These are phyloP conservation scores for Colletotrichum chlorophyti DNA, from an alignment of 2,329 filamentous ascomycete genomes.

Conservation along the genomic window DNA sequence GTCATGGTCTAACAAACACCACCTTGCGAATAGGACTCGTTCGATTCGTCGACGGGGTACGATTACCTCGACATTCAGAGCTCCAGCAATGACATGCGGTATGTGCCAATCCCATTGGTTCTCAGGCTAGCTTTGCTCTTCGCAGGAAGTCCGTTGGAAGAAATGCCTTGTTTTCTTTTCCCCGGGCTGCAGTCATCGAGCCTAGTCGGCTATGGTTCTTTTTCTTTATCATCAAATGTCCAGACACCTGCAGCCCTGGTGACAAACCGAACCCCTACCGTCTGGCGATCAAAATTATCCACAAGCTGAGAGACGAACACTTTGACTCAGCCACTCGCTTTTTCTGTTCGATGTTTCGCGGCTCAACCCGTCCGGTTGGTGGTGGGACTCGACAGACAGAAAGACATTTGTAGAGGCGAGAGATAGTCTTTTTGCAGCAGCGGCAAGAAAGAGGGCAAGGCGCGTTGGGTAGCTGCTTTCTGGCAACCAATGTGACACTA, in stretches of 20 bases:
- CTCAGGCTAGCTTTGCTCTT: too few species aligned
- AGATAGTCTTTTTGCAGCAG: neutral
- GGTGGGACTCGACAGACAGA: neutral
- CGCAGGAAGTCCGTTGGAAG: neutral
- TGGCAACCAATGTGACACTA: constrained; percentile 43
- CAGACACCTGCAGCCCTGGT: constrained; percentile 1
- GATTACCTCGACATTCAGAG: constrained; percentile 61
- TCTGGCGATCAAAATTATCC: neutral
- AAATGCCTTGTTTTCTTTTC: neutral
- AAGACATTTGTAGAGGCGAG: constrained; percentile 4
- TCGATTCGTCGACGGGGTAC: constrained; percentile 61
- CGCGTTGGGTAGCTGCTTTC: constrained; percentile 46
- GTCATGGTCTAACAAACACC: constrained; percentile 34
- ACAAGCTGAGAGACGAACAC: constrained; percentile 3
- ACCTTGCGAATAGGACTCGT: constrained; percentile 55
- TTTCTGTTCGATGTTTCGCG: neutral
- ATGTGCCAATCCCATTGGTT: constrained; percentile 42
- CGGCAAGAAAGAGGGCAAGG: constrained; percentile 13
- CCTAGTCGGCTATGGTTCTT: constrained; percentile 24
- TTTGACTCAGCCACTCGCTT: neutral
- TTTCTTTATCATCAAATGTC: constrained; percentile 12
- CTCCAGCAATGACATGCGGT: constrained; percentile 61
- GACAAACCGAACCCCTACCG: neutral
- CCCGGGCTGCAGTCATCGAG: neutral
- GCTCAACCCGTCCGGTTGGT: neutral